Evolutionary conservation across 1,139 yeast genomes (phyloP), one percentile per base, ranked within the genome.

Genomic region (Hyphopichia wangnamkhiaoensis): DNA sequence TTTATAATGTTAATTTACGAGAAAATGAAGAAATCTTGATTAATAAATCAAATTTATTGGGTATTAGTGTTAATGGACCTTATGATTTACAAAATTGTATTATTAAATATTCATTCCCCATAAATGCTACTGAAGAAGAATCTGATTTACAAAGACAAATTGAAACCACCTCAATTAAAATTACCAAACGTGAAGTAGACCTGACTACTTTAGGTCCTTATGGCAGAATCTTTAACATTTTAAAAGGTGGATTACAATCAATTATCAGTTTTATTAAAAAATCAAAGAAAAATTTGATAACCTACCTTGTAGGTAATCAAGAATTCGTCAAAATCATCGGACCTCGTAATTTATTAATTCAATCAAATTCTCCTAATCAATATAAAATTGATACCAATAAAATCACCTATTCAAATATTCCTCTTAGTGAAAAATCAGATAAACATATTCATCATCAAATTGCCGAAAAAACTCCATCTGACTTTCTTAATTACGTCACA

Each of bases 271-370:
- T 41, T 28, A 27, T 39, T 24, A 33, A 34, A 15, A 15, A 35
- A 23, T 5, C 23, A 5, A 21, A 15, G 14, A 9, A n/a, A 10
- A 9, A 16, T n/a, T 23, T 25, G 8, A 12, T 33, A 37, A 58
- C 56, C 42, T 56, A 51, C 40, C 43, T 63, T 21, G 56, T 57
- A 17, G 74, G 71, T 1, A 61, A 59, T 43, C 58, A 58, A 21
- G 65, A 68, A 15, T 79, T 74, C 45, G 65, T 80, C 25, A 71
- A 65, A 32, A 61, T 81, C 3, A 51, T 65, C 7, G 87, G 87
- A 0, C 85, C 86, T 13, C 68, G 85, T 41, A 74, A 70, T 30
- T 48, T 81, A 5, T 55, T 81, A 33, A 52, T 81, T 10, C 83
- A 79, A 47, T 67, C 75, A 14, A 63, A 57, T 37, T 50, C 52